Conservation (phyloP, 257 asterid species). For the Salvia splendens region DNA sequence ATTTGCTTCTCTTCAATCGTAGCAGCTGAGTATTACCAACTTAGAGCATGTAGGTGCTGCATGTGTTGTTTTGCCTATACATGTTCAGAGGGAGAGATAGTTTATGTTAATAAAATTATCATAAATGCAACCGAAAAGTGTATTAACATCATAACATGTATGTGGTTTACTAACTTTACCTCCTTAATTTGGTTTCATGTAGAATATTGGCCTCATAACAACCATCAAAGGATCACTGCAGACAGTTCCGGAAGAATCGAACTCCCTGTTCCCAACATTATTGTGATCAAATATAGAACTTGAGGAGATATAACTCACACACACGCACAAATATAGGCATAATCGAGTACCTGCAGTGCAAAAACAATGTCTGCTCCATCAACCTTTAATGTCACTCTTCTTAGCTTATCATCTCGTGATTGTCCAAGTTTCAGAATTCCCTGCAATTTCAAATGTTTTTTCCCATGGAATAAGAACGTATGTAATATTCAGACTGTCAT, state of each 20-base stretch:
- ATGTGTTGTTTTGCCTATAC: conserved; percentile 11
- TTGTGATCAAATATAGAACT: conserved; percentile 11
- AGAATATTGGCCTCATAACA: conserved; percentile 1
- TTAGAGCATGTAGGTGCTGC: neutral
- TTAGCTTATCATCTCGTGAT: conserved; percentile 75
- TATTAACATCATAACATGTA: neutral
- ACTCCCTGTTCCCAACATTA: conserved; percentile 58
- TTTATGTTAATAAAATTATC: neutral
- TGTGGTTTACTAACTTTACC: conserved; percentile 23
- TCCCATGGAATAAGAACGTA: conserved; percentile 6
- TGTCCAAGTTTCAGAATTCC: conserved; percentile 87
- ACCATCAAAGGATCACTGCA: conserved; percentile 41
- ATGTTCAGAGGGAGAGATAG: neutral
- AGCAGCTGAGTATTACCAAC: neutral
- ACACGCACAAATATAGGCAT: neutral
- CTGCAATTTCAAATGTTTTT: conserved; percentile 45
- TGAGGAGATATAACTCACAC: neutral
- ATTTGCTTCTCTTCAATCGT: neutral
- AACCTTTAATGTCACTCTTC: conserved; percentile 70
- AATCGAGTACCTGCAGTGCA: conserved; percentile 71
- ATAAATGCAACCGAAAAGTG: conserved; percentile 5
- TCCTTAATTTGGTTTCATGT: conserved; percentile 8
- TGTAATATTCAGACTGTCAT: neutral
- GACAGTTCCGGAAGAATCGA: conserved; percentile 87
- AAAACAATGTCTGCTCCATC: conserved; percentile 77